Conservation (phyloP, 495 filamentous ascomycete genomes). For the Neurospora africana region DNA sequence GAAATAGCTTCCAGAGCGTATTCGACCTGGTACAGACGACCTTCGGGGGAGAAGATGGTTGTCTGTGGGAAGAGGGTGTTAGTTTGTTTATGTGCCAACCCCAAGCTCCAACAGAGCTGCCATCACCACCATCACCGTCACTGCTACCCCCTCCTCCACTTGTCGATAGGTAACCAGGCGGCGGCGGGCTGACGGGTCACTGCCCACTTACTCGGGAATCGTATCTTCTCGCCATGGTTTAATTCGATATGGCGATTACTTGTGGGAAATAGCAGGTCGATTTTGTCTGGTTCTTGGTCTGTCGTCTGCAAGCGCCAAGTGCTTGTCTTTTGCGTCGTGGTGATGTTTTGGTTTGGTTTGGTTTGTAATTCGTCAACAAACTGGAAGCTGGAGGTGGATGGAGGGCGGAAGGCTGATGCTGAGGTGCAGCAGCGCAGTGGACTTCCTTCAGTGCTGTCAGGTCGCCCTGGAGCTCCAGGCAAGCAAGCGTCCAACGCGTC, state of each 20-base stretch:
- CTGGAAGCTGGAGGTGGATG: neutral
- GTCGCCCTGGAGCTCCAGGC: slow-evolving; percentile 24
- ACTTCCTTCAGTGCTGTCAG: neutral
- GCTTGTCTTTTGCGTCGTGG: neutral
- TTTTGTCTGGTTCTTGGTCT: neutral
- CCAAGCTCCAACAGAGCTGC: slow-evolving; percentile 2
- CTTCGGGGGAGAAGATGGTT: slow-evolving; percentile 99
- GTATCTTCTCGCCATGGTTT: slow-evolving; percentile 87
- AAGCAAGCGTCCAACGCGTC: slow-evolving; percentile 29
- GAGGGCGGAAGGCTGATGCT: slow-evolving; percentile 4
- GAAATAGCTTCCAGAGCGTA: slow-evolving; percentile 98
- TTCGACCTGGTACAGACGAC: slow-evolving; percentile 96
- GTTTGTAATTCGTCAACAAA: neutral
- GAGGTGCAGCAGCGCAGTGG: slow-evolving; percentile 2
- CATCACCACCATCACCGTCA: neutral
- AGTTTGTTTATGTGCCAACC: slow-evolving; percentile 26
- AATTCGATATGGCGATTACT: slow-evolving; percentile 1
- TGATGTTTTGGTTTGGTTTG: neutral
- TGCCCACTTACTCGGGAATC: slow-evolving; percentile 74
- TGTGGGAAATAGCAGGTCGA: neutral
- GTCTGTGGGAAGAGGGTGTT: slow-evolving; percentile 51
- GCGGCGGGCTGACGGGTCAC: neutral
- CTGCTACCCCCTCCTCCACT: neutral
- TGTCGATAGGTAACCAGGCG: neutral
- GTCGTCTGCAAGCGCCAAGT: slow-evolving; percentile 1